phyloP scores from a whole-genome alignment of 75 land plant species.

The Chamaecyparis obtusa region DNA sequence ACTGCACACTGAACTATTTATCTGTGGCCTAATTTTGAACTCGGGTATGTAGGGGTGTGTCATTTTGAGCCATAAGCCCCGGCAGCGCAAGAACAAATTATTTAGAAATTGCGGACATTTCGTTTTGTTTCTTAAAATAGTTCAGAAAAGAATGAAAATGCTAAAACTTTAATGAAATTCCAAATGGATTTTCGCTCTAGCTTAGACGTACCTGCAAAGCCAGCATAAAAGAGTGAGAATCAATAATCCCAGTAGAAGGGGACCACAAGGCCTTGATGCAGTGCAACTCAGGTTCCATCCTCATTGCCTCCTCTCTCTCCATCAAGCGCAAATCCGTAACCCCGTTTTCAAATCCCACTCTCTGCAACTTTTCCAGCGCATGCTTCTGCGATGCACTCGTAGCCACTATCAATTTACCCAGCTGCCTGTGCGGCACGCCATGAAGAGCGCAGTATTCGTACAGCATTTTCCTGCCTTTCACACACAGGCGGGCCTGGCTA shows the following conservation, averaged over 20 bases:
- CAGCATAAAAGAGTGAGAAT: constrained; percentile 84
- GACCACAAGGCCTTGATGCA: constrained; percentile 84
- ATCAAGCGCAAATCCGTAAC: constrained; percentile 70
- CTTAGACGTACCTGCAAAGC: constrained; percentile 59
- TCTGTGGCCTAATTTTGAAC: background rate
- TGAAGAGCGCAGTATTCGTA: constrained; percentile 68
- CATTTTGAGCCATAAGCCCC: background rate
- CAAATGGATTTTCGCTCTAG: background rate
- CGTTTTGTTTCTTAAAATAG: background rate
- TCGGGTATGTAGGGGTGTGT: background rate
- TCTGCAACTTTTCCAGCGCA: constrained; percentile 42
- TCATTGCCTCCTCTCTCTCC: constrained; percentile 62
- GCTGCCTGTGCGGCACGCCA: constrained; percentile 65
- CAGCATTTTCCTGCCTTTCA: constrained; percentile 71
- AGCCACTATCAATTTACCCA: constrained; percentile 95
- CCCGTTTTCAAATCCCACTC: constrained; percentile 63
- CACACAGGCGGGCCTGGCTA: constrained; percentile 76
- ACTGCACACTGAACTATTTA: background rate
- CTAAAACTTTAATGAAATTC: background rate
- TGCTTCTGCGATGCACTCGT: constrained; percentile 55
- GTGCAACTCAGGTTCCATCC: constrained; percentile 76
- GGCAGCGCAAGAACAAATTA: background rate
- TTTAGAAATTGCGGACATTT: background rate
- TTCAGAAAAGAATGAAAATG: background rate
- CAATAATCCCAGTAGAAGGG: constrained; percentile 87